Base-by-base conservation (phyloP, 805 yeast genomes). In the Sugiyamaella americana region DNA sequence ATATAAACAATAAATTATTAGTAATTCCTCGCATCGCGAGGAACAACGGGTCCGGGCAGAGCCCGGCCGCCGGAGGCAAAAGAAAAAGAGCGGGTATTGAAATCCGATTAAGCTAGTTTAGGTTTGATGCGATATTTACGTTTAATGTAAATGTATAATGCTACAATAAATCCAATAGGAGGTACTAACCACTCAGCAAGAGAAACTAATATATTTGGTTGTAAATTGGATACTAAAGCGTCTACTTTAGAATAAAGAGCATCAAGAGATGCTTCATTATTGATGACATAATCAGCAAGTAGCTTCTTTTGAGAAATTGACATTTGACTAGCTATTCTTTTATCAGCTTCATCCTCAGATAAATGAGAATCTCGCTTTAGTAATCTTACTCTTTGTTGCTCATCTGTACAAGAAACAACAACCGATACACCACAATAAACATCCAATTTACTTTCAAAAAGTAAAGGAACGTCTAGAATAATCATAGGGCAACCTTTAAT, bases 401-500 rank as follows among this genome's bases (percentile, higher is more conserved):
- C 73, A 18, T 67, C 67, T 10, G 70, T 67, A 53, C 95, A 84
- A 0, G 81, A 64, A 0, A 89, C 87, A 13, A 85, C 80, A 2
- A 91, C 62, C 0, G 82, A 75, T 6, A 69, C 60, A 0, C 93
- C 95, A 61, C 98, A 91, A 20, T 82, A 66, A 40, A 61, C 56
- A 58, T 87, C 80, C 54, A 91, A 69, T 1, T 79, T 77, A 30
- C 87, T 74, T 62, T 93, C 98, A 63, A 86, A 93, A 17, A 93
- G 67, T 34, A 93, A 68, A 1, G 99, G 99, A 2, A 94, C 91
- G 59, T 93, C 99, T 41, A 93, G 64, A 0, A 93, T 67, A 2
- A 87, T 88, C 59, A 87, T 56, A 11, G 70, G 62, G 38, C 77
- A 60, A 11, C 87, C 78, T 20, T 49, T 19, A 11, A 87, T 24